These are phyloP conservation scores for Kwoniella sp. DNA, from an alignment of 768 basidiomycete genomes.

Conservation along the genomic window DNA sequence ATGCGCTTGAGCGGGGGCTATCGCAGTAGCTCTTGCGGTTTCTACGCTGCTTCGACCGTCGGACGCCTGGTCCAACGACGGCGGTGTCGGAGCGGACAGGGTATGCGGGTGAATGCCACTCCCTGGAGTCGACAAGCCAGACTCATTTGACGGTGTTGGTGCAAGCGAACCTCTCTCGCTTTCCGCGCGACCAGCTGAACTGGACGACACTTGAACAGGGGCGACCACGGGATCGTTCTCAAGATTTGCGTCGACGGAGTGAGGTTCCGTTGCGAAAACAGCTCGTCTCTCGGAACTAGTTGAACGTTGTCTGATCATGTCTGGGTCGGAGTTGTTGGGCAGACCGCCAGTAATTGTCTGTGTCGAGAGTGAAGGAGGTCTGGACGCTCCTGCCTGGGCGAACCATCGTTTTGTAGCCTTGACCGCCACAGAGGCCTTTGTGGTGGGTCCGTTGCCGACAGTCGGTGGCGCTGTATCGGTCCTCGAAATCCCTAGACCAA, in stretches of 20 bases:
- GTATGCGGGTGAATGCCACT: constrained; percentile 5
- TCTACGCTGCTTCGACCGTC: constrained; percentile 2
- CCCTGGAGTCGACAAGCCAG: neutral
- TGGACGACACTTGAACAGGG: constrained; percentile 14
- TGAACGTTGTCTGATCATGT: neutral
- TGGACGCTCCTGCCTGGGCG: constrained; percentile 15
- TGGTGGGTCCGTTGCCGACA: neutral
- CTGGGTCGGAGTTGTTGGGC: neutral
- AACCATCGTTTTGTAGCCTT: constrained; percentile 41
- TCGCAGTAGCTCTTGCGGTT: neutral
- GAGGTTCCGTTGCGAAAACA: neutral
- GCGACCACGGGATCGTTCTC: constrained; percentile 13
- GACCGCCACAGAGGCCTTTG: constrained; percentile 18
- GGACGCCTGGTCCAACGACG: constrained; percentile 1
- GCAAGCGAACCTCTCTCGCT: neutral
- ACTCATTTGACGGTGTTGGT: neutral
- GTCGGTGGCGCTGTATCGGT: constrained; percentile 33
- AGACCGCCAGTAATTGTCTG: constrained; percentile 8
- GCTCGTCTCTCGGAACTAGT: neutral
- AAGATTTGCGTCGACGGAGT: constrained; percentile 6
- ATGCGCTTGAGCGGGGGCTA: constrained; percentile 10
- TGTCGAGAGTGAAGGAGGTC: constrained; percentile 13
- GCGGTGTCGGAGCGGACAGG: neutral
- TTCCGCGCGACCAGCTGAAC: neutral
- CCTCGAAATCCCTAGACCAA: constrained; percentile 20